A percentile compares a stretch with the other conserved stretches of the same genome.
Evolutionary conservation across 768 basidiomycete genomes (phyloP).

Genomic region (Termitomyces sp.): DNA sequence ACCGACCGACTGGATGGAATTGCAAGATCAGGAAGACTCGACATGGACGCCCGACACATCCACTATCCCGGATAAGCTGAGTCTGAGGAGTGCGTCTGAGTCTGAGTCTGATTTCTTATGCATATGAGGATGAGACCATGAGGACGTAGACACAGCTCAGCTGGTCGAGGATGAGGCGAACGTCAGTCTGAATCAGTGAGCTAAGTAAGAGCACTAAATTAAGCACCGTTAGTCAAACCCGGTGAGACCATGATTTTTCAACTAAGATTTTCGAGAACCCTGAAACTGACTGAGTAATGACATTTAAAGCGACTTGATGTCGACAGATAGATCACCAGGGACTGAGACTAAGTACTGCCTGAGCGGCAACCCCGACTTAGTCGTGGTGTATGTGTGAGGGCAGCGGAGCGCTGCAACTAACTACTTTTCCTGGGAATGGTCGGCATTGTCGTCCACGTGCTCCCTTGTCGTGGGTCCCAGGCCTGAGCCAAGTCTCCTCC

Average conservation of each 20-base stretch:
- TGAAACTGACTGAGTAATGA: not conserved
- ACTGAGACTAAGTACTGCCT: not conserved
- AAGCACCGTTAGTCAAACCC: not conserved
- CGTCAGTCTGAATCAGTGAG: not conserved
- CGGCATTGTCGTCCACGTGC: conserved; percentile 15
- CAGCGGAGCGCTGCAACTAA: not conserved
- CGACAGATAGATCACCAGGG: not conserved
- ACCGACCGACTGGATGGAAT: not conserved
- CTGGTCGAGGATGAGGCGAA: not conserved
- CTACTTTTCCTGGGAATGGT: not conserved
- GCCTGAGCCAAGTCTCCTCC: conserved; percentile 9
- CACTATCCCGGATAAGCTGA: not conserved
- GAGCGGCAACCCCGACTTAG: not conserved
- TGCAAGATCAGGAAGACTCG: not conserved
- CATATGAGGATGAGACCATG: not conserved
- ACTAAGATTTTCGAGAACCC: not conserved
- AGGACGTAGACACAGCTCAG: not conserved
- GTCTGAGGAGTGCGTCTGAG: not conserved
- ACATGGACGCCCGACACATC: not conserved
- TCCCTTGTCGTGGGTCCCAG: conserved; percentile 20
- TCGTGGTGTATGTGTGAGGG: not conserved
- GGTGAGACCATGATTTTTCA: not conserved
- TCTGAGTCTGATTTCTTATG: not conserved
- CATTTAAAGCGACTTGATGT: not conserved
- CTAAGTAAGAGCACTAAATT: not conserved